Conservation (phyloP, 805 yeast species). For the Lipomyces starkeyi region DNA sequence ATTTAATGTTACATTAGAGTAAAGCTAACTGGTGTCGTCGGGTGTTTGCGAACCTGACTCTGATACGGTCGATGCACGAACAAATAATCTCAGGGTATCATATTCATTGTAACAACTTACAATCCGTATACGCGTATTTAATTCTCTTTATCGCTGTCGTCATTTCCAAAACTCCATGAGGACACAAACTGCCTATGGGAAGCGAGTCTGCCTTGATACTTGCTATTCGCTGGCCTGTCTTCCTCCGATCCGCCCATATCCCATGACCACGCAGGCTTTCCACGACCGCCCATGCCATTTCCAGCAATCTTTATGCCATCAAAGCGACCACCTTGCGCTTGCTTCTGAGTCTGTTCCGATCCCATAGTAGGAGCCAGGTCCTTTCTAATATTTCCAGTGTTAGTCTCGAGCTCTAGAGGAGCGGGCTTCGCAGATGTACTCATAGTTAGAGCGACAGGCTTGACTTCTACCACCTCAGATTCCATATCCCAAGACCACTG, state of each 20-base stretch:
- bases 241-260: neutral
- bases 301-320: slow-evolving; percentile 32
- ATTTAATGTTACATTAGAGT: neutral
- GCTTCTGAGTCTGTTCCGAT: neutral
- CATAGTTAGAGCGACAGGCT: neutral
- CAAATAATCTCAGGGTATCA: neutral
- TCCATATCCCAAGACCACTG: slow-evolving; percentile 23
- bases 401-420: slow-evolving; percentile 6
- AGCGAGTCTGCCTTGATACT: slow-evolving; percentile 26
- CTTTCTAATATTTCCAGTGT: slow-evolving; percentile 8
- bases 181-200: slow-evolving; percentile 31
- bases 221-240: neutral
- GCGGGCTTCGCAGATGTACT: slow-evolving; percentile 1
- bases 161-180: slow-evolving; percentile 33
- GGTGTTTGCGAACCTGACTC: neutral
- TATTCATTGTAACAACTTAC: neutral
- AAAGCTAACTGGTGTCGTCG: neutral
- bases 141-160: slow-evolving; percentile 33
- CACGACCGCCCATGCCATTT: slow-evolving; percentile 37
- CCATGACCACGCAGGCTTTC: slow-evolving; percentile 25
- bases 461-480: neutral
- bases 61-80: neutral
- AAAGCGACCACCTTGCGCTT: slow-evolving; percentile 11
- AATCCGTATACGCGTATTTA: neutral
- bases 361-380: neutral